Conservation (phyloP, 176 grass and related monocot genomes). For the Zea luxurians region DNA sequence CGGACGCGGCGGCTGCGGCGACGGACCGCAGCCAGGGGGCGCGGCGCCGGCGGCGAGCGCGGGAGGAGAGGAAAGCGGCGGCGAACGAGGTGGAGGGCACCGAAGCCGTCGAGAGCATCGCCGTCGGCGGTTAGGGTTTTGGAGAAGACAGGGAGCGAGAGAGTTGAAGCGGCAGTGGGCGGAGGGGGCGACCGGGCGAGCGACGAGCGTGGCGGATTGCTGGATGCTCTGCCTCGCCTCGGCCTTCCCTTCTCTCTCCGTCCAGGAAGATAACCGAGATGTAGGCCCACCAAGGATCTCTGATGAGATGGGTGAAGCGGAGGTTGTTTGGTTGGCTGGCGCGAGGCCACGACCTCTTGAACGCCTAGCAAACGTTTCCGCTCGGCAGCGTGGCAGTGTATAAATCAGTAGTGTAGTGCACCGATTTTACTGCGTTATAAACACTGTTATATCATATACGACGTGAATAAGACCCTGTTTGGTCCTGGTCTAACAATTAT, state of each 20-base stretch:
- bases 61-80: not conserved
- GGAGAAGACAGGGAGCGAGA: not conserved
- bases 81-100: slow-evolving; percentile 34
- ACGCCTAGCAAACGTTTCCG: not conserved
- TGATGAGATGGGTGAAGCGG: not conserved
- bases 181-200: not conserved
- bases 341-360: slow-evolving; percentile 2
- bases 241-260: not conserved
- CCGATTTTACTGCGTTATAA: not conserved
- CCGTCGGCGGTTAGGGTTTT: not conserved
- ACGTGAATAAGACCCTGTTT: not conserved
- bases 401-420: not conserved
- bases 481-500: not conserved
- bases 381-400: not conserved
- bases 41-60: not conserved
- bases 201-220: not conserved
- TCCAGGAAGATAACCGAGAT: not conserved
- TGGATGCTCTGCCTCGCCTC: not conserved
- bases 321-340: slow-evolving; percentile 12
- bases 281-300: not conserved
- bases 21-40: not conserved
- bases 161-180: not conserved
- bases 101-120: slow-evolving; percentile 44
- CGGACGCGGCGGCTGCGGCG: not conserved
- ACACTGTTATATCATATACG: not conserved